Evolutionary conservation across 2,329 filamentous ascomycete species (phyloP).

Genomic region (Calonectria honghensis): DNA sequence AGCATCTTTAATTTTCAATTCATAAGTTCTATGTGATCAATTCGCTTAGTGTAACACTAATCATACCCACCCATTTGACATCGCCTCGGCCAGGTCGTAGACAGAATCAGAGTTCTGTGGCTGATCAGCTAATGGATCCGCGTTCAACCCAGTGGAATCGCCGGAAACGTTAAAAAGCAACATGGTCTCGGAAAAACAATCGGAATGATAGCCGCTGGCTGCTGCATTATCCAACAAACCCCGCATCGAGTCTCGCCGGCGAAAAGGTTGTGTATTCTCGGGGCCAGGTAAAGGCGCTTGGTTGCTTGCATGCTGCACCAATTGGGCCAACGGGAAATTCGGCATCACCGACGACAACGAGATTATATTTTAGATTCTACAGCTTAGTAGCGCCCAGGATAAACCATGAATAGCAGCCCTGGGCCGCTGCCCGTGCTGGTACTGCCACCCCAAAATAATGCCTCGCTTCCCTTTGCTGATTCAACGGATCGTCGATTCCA

Average conservation of each 20-base stretch:
- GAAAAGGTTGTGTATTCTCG: not conserved
- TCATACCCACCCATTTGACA: not conserved
- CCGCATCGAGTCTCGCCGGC: not conserved
- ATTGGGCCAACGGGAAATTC: too few species aligned
- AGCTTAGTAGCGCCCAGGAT: not conserved
- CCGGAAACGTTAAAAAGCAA: conserved; percentile 1
- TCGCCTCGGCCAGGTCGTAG: not conserved
- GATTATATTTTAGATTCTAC: not conserved
- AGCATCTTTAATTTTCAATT: too few species aligned
- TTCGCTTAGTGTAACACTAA: not conserved
- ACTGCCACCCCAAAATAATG: not conserved
- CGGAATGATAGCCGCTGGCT: not conserved
- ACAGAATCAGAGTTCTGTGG: not conserved
- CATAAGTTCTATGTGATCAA: too few species aligned
- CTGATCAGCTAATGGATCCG: not conserved
- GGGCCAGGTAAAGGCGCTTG: too few species aligned
- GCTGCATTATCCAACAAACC: too few species aligned
- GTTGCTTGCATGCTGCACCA: not conserved
- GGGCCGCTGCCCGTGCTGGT: conserved; percentile 2
- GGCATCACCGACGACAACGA: too few species aligned
- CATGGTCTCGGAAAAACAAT: conserved; percentile 10
- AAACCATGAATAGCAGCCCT: not conserved
- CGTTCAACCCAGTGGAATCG: not conserved
- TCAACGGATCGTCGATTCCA: too few species aligned
- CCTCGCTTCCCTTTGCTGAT: not conserved